Evolutionary conservation across 345 rosid species (phyloP).

Genomic region (Aquilaria sinensis): DNA sequence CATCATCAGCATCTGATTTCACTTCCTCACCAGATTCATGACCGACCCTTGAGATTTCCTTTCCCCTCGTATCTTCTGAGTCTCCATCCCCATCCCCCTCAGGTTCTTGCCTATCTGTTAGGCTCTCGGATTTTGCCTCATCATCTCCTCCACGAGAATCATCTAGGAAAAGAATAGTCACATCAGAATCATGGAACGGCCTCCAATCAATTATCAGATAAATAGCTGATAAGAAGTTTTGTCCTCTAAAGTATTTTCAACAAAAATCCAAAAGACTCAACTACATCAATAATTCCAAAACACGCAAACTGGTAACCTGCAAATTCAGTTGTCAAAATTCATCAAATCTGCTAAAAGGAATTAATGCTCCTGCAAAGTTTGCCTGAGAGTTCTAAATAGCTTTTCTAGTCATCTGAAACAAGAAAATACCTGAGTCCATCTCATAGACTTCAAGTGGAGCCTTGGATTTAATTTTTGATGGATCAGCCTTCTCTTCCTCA

Average conservation of each 20-base stretch:
- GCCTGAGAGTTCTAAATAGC: not conserved
- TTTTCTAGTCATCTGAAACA: not conserved
- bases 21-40: conserved; percentile 34
- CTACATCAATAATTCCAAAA: too few species aligned
- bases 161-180: conserved; percentile 19
- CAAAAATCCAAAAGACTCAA: not conserved
- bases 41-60: conserved; percentile 23
- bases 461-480: conserved; percentile 32
- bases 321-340: too few species aligned
- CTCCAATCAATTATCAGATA: not conserved
- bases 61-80: conserved; percentile 27
- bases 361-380: not conserved
- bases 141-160: conserved; percentile 34
- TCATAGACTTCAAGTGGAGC: conserved; percentile 18
- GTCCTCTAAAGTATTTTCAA: not conserved
- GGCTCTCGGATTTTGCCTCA: conserved; percentile 27
- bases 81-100: conserved; percentile 35
- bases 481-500: conserved; percentile 39
- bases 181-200: not conserved
- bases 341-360: not conserved
- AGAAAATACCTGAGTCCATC: conserved; percentile 31
- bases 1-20: conserved; percentile 41
- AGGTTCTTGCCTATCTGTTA: conserved; percentile 29
- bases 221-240: not conserved
- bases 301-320: too few species aligned